These are phyloP conservation scores for Exophiala sp. DNA, from an alignment of 2,329 filamentous ascomycete genomes.

Conservation along the genomic window DNA sequence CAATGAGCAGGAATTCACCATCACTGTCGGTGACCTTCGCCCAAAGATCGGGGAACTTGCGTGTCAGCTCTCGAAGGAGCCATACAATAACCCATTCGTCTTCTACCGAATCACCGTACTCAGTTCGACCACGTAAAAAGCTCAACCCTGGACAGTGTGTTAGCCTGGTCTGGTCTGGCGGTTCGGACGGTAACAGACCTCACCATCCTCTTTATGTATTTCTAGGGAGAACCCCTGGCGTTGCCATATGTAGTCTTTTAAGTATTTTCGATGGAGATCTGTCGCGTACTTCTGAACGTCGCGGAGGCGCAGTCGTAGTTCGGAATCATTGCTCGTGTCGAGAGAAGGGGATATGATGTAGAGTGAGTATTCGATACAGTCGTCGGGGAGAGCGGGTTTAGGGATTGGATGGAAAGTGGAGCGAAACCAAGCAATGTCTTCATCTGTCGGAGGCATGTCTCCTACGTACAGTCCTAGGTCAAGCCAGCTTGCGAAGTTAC, in stretches of 20 bases:
- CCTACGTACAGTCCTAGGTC: background rate
- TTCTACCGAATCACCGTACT: slow-evolving; percentile 90
- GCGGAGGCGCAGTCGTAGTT: slow-evolving; percentile 61
- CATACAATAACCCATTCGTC: slow-evolving; percentile 98
- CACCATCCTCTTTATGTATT: slow-evolving; percentile 55
- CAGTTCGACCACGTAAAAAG: slow-evolving; percentile 68
- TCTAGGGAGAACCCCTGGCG: slow-evolving; percentile 71
- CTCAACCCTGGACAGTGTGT: slow-evolving; percentile 39
- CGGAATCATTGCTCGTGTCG: slow-evolving; percentile 49
- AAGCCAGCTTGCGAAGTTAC: background rate
- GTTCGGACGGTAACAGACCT: slow-evolving; percentile 27
- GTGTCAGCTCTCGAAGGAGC: slow-evolving; percentile 74
- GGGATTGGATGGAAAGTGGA: slow-evolving; percentile 61
- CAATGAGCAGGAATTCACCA: slow-evolving; percentile 90
- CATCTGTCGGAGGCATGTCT: slow-evolving; percentile 42
- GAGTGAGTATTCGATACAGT: slow-evolving; percentile 78
- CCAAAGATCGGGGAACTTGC: slow-evolving; percentile 68
- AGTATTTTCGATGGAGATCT: slow-evolving; percentile 56
- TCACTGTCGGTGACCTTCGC: slow-evolving; percentile 77
- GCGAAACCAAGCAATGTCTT: slow-evolving; percentile 60
- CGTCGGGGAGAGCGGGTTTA: slow-evolving; percentile 64
- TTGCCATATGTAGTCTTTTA: slow-evolving; percentile 95
- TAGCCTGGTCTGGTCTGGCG: slow-evolving; percentile 22
- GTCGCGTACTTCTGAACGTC: slow-evolving; percentile 63
- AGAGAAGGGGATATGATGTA: slow-evolving; percentile 60